These are phyloP conservation scores for Colletotrichum sp. DNA, from an alignment of 2,329 filamentous ascomycete species.

Conservation along the genomic window DNA sequence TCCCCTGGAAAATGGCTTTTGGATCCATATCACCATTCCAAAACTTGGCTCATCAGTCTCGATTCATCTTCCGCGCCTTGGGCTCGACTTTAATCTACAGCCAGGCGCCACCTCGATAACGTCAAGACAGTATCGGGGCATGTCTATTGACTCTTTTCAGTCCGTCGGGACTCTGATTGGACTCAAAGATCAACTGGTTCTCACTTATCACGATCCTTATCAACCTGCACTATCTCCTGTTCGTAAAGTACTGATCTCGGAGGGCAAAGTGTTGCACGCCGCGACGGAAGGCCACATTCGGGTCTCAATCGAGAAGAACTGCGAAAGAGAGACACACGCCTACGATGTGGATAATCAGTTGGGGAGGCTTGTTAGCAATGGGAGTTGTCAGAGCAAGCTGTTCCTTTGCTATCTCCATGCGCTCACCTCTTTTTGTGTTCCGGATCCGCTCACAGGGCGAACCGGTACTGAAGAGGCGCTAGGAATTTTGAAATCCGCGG, in stretches of 20 bases:
- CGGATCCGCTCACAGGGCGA: slow-evolving; percentile 49
- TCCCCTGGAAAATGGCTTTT: not conserved
- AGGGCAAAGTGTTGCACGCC: slow-evolving; percentile 17
- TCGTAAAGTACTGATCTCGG: slow-evolving; percentile 28
- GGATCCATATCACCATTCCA: not conserved
- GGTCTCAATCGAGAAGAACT: slow-evolving; percentile 36
- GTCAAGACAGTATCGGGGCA: slow-evolving; percentile 56
- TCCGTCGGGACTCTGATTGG: slow-evolving; percentile 53
- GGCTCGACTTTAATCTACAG: not conserved
- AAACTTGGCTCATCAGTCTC: not conserved
- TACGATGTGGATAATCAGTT: slow-evolving; percentile 53
- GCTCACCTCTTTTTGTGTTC: slow-evolving; percentile 55
- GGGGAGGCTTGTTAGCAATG: slow-evolving; percentile 54
- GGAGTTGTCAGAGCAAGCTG: slow-evolving; percentile 55
- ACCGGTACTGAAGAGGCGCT: slow-evolving; percentile 63
- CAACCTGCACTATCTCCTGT: slow-evolving; percentile 40
- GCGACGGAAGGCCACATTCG: slow-evolving; percentile 32
- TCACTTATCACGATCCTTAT: slow-evolving; percentile 30
- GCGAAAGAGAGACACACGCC: not conserved
- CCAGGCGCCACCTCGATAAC: slow-evolving; percentile 27
- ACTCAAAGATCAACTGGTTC: slow-evolving; percentile 52
- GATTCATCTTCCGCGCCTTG: not conserved
- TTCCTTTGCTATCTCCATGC: slow-evolving; percentile 58
- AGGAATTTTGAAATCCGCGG: slow-evolving; percentile 50
- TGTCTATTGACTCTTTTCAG: slow-evolving; percentile 53